Conservation (phyloP, 2,329 filamentous ascomycete genomes). For the Cordyceps farinosa region DNA sequence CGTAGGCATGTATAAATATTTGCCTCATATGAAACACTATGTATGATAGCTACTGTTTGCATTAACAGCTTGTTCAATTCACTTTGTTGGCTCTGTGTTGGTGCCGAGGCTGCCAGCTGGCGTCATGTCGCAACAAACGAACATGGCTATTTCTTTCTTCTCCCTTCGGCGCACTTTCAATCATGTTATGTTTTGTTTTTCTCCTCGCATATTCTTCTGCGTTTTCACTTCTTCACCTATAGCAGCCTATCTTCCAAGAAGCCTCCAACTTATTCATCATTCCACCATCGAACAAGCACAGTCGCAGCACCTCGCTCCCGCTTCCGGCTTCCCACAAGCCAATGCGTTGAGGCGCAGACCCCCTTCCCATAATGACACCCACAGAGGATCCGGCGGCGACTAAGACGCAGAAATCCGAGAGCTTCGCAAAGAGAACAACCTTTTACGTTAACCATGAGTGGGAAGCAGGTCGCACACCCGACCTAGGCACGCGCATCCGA, state of each 20-base stretch:
- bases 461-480: constrained; percentile 18
- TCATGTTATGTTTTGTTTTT: not conserved
- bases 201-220: not conserved
- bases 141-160: not conserved
- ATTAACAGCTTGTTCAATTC: not conserved
- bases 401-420: not conserved
- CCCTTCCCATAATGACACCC: not conserved
- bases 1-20: constrained; percentile 21
- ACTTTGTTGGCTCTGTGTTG: not conserved
- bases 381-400: not conserved
- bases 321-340: not conserved
- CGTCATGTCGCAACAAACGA: not conserved
- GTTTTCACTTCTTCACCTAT: not conserved
- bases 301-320: not conserved
- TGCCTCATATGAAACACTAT: not conserved
- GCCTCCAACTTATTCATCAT: not conserved
- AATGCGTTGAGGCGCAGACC: not conserved
- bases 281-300: not conserved
- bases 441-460: constrained; percentile 29
- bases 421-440: constrained; percentile 13
- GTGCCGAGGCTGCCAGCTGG: not conserved
- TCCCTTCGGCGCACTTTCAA: not conserved
- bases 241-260: too few relatives aligned
- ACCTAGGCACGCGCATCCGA: constrained; percentile 21
- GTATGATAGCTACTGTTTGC: constrained; percentile 4